Evolutionary conservation across 306 rosid genomes (phyloP).

Genomic region (Carpinus fangiana): DNA sequence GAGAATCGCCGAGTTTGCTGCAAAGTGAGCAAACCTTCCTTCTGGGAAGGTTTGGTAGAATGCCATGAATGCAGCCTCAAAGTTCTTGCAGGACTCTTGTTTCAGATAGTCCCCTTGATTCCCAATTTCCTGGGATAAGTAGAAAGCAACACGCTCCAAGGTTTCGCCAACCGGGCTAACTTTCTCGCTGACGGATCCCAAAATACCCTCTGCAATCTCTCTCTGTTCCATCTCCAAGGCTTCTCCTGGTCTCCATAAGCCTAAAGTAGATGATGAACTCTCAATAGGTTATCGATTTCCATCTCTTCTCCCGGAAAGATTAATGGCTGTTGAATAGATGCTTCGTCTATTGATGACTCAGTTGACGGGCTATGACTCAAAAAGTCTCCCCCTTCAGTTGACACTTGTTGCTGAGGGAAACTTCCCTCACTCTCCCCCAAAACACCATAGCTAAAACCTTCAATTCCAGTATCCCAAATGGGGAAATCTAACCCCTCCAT

Average conservation of each 20-base stretch:
- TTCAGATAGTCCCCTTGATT: conserved; percentile 38
- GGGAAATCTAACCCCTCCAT: background rate
- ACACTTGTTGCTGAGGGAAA: conserved; percentile 33
- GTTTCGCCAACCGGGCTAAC: conserved; percentile 49
- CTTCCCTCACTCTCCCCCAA: conserved; percentile 46
- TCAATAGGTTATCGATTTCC: conserved; percentile 45
- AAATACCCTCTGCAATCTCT: conserved; percentile 35
- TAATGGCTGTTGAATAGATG: conserved; percentile 31
- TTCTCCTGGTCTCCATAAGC: conserved; percentile 54
- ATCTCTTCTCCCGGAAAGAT: conserved; percentile 42
- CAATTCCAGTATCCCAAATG: conserved; percentile 12
- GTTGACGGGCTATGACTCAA: conserved; percentile 44
- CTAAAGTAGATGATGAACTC: conserved; percentile 47
- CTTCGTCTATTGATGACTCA: conserved; percentile 32
- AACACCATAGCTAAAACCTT: conserved; percentile 8
- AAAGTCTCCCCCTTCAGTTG: conserved; percentile 22
- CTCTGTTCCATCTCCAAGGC: conserved; percentile 46
- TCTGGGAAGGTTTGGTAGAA: conserved; percentile 48
- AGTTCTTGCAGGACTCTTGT: conserved; percentile 52
- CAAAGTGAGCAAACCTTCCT: conserved; percentile 51
- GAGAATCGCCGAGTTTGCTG: conserved; percentile 52
- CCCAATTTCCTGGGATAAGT: conserved; percentile 38
- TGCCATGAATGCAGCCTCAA: conserved; percentile 28
- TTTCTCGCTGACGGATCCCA: conserved; percentile 50
- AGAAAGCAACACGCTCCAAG: conserved; percentile 51